Evolutionary conservation across 108 stramenopile species (phyloP), one percentile per base, ranked within the genome.

Genomic region (Phaeodactylum tricornutum): DNA sequence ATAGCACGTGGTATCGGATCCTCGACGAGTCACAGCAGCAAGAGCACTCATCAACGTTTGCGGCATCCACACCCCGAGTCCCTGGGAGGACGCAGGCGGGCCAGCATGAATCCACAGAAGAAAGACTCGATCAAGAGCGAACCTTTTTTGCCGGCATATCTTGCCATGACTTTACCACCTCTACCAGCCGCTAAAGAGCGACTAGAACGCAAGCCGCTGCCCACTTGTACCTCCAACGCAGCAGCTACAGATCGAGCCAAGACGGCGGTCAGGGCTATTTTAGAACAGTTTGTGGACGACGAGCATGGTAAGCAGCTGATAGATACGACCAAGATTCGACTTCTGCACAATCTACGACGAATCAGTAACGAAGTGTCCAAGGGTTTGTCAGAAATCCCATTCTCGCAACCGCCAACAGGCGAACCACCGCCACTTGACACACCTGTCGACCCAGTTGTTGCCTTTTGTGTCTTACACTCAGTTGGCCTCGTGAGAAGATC

Each of bases 381-480:
- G n/a, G n/a, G n/a, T n/a, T n/a, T n/a, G n/a, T n/a, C n/a, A n/a
- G n/a, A n/a, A n/a, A n/a, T 34, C 14, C 33, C 33, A 34, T 14
- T 14, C 9, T 14, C 33, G 33, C 33, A 9, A 34, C 33, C 11
- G 14, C 33, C 33, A 34, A 8, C 27, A 21, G 20, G 5, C n/a
- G 19, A 45, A n/a, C 24, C n/a, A 3, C 19, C 4, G 4, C 9
- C 4, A n/a, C 15, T n/a, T 21, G 44, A 45, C 25, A 4, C 41
- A 7, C 34, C 47, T 8, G 47, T 76, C 17, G 77, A 85, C 43
- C 75, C 80, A n/a, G 52, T 70, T 9, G 52, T 86, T 43, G 66
- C 75, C 26, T 79, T 79, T 55, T 69, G 70, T 28, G 80, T 86
- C 7, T 51, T 86, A 55, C 55, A 62, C 37, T 69, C 77, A 14